Percentiles rank a stretch among this genome's conserved stretches.
Conservation (phyloP, 140 eudicot species). For the Flaveria floridana region DNA sequence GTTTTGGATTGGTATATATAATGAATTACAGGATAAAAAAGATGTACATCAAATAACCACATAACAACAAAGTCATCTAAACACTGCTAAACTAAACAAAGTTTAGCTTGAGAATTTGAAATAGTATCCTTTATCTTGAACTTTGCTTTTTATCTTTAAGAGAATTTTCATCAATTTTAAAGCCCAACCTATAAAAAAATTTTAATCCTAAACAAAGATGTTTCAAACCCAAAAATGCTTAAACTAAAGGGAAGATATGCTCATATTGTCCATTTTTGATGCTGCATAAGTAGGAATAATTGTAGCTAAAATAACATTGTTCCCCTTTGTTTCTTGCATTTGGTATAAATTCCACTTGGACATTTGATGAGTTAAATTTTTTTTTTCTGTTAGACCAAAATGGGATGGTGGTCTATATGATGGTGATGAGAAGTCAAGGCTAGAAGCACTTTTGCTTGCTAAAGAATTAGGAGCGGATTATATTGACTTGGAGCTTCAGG, state of each 20-base stretch:
- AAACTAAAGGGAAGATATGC: neutral
- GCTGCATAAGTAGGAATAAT: neutral
- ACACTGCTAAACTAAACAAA: too few species aligned
- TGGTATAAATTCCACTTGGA: neutral
- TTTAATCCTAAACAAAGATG: neutral
- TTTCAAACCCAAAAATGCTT: conserved; percentile 6
- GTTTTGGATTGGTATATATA: too few species aligned
- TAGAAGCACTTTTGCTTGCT: conserved; percentile 61
- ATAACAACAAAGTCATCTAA: too few species aligned
- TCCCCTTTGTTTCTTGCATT: conserved; percentile 8
- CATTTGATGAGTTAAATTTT: neutral
- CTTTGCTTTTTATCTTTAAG: too few species aligned
- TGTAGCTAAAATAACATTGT: neutral
- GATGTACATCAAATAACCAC: too few species aligned
- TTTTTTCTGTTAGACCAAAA: conserved; percentile 45
- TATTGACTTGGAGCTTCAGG: conserved; percentile 80
- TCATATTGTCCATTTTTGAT: neutral
- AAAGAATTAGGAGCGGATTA: conserved; percentile 84
- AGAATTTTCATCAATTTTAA: neutral
- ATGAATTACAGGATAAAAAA: too few species aligned
- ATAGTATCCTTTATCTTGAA: too few species aligned
- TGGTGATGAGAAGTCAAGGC: conserved; percentile 52
- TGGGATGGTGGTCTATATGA: conserved; percentile 62
- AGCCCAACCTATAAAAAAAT: neutral
- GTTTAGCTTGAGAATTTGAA: too few species aligned